phyloP scores from a whole-genome alignment of 495 filamentous ascomycete species.

The Choiromyces venosus region DNA sequence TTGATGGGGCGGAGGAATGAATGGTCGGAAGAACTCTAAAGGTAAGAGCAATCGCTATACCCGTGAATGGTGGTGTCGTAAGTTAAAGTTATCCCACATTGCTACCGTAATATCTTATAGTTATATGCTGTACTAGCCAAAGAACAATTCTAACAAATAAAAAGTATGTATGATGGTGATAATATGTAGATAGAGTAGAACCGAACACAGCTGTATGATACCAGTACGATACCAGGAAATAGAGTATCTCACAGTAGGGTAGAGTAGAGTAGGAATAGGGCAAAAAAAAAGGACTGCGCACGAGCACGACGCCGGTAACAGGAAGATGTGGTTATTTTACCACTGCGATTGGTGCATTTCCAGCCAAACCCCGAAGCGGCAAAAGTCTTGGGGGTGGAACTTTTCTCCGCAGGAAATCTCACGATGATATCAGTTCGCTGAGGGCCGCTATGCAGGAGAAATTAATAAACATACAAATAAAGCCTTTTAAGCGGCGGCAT shows the following conservation, averaged over 20 bases:
- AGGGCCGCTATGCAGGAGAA: background rate
- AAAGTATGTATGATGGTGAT: background rate
- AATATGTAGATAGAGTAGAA: background rate
- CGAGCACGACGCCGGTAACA: background rate
- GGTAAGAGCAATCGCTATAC: background rate
- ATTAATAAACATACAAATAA: background rate
- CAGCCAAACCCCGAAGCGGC: background rate
- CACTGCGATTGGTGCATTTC: background rate
- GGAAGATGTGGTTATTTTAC: background rate
- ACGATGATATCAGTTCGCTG: background rate
- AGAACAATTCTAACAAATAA: background rate
- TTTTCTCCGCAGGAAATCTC: background rate
- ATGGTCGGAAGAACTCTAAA: background rate
- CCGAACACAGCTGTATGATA: background rate
- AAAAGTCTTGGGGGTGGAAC: background rate
- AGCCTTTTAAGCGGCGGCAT: background rate
- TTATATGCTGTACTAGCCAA: background rate
- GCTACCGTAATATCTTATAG: background rate
- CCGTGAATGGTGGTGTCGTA: background rate
- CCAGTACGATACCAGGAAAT: background rate
- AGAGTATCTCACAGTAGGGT: background rate
- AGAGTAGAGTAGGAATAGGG: background rate
- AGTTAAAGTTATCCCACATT: background rate
- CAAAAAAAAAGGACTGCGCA: background rate
- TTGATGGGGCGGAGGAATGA: background rate